These are phyloP conservation scores for Hirsutella thompsonii DNA, from an alignment of 2,329 filamentous ascomycete genomes.

Conservation along the genomic window DNA sequence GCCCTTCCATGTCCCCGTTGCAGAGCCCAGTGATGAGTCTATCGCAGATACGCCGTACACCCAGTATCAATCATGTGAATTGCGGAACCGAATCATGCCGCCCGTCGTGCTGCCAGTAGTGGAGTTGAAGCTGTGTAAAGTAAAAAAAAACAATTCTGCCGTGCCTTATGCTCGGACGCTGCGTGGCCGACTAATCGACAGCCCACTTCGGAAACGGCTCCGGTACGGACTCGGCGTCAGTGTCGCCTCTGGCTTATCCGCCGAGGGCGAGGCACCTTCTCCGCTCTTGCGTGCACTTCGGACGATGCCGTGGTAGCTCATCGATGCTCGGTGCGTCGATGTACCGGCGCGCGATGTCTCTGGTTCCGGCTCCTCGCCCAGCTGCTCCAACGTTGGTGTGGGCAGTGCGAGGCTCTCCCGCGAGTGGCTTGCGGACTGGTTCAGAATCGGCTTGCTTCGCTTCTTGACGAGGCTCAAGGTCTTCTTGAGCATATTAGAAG, in stretches of 20 bases:
- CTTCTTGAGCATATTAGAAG: constrained; percentile 36
- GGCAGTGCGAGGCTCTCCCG: constrained; percentile 18
- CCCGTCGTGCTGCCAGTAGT: neutral
- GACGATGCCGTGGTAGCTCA: constrained; percentile 36
- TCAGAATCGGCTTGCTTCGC: constrained; percentile 38
- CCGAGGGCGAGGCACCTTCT: constrained; percentile 5
- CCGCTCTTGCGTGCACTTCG: constrained; percentile 29
- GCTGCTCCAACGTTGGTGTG: constrained; percentile 17
- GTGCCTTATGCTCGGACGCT: constrained; percentile 22
- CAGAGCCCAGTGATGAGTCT: neutral
- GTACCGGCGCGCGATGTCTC: constrained; percentile 1
- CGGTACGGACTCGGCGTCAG: constrained; percentile 15
- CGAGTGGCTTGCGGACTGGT: constrained; percentile 19
- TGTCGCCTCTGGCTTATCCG: constrained; percentile 11
- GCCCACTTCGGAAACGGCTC: constrained; percentile 20
- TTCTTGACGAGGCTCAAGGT: constrained; percentile 42
- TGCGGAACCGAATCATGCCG: neutral
- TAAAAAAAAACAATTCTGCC: neutral
- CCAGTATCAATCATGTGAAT: neutral
- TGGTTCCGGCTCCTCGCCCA: constrained; percentile 17
- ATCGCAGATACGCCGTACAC: neutral
- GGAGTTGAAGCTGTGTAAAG: neutral
- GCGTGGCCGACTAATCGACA: constrained; percentile 23
- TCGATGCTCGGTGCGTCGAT: constrained; percentile 15
- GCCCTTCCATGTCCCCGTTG: neutral